These are phyloP conservation scores for Neostapfia colusana DNA, from an alignment of 176 grass and related monocot species.

Conservation along the genomic window DNA sequence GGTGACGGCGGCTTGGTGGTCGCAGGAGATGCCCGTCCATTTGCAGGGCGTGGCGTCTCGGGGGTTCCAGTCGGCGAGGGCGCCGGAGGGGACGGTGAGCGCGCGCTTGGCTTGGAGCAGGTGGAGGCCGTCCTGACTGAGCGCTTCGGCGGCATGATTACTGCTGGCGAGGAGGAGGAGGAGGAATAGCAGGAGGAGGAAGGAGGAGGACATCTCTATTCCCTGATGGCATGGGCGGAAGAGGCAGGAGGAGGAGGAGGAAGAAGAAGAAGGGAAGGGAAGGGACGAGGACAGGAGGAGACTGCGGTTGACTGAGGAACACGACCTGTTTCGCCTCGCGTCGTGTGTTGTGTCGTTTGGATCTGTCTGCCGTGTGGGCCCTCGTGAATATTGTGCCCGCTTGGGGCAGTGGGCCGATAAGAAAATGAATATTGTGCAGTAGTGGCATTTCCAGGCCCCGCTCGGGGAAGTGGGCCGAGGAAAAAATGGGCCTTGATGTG, in stretches of 20 bases:
- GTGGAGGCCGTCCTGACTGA: conserved; percentile 56
- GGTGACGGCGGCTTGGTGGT: background rate
- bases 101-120: conserved; percentile 65
- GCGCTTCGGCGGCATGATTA: background rate
- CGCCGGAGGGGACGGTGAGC: conserved; percentile 15
- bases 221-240: too few species aligned
- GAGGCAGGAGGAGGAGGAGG: too few species aligned
- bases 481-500: too few species aligned
- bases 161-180: conserved; percentile 1
- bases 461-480: too few species aligned
- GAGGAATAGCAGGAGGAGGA: too few species aligned
- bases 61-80: conserved; percentile 51
- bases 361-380: background rate
- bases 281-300: background rate
- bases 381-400: too few species aligned
- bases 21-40: conserved; percentile 68
- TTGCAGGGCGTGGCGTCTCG: conserved; percentile 57
- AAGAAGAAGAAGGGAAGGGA: too few species aligned
- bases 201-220: background rate
- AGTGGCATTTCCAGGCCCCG: too few species aligned
- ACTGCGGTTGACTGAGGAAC: background rate
- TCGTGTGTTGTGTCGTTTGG: background rate
- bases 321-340: background rate
- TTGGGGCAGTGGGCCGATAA: too few species aligned
- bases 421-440: too few species aligned